A percentile compares a stretch with the other conserved stretches of the same genome.
Conservation (phyloP, 306 rosid species). For the Fragaria iinumae region DNA sequence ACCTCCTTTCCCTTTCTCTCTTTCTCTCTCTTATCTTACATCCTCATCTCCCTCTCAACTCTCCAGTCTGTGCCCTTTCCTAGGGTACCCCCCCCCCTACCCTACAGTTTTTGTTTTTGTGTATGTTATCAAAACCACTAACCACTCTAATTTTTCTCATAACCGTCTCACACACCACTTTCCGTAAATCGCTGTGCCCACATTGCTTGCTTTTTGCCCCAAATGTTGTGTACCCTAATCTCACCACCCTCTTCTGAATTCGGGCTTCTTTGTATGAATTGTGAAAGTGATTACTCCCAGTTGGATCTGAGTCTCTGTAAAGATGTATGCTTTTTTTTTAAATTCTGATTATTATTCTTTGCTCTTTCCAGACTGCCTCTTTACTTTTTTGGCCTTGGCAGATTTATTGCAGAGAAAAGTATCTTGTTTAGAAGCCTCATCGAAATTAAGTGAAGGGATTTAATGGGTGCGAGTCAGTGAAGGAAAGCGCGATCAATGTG, state of each 20-base stretch:
- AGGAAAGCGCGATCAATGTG: constrained; percentile 50
- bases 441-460: background rate
- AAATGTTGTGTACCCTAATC: constrained; percentile 4
- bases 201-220: background rate
- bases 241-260: constrained; percentile 38
- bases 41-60: constrained; percentile 20
- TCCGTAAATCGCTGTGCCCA: constrained; percentile 26
- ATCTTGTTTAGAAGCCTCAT: constrained; percentile 43
- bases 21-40: constrained; percentile 39
- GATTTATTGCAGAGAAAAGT: constrained; percentile 70
- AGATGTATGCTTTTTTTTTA: constrained; percentile 46
- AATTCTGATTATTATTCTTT: constrained; percentile 28
- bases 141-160: constrained; percentile 19
- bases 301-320: constrained; percentile 72
- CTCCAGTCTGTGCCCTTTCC: constrained; percentile 43
- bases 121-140: constrained; percentile 36
- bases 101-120: constrained; percentile 17
- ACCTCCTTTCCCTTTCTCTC: background rate
- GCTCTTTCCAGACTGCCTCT: constrained; percentile 36
- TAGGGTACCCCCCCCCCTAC: constrained; percentile 42
- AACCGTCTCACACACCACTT: constrained; percentile 27
- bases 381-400: constrained; percentile 45
- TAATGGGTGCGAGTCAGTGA: background rate
- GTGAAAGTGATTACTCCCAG: constrained; percentile 18
- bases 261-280: constrained; percentile 30